Percentiles rank a stretch among this genome's conserved stretches.
These are phyloP conservation scores for Eucalyptus grandis DNA, from an alignment of 345 rosid species.

Conservation along the genomic window DNA sequence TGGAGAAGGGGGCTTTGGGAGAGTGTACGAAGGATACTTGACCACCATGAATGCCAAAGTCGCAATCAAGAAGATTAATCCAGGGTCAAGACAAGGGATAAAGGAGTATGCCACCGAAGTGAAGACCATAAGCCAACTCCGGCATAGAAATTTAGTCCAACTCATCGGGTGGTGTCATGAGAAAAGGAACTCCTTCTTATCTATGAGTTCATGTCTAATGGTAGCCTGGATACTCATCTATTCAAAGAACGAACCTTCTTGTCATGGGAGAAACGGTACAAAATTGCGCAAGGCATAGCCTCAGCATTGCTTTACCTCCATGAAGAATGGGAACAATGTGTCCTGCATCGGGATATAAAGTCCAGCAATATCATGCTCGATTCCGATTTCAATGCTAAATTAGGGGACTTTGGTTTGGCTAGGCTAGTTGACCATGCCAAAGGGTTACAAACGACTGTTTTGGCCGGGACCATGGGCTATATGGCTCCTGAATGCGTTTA, in stretches of 20 bases:
- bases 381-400: neutral
- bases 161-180: neutral
- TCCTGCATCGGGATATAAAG: neutral
- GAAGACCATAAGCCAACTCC: neutral
- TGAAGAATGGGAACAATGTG: neutral
- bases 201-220: neutral
- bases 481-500: neutral
- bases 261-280: neutral
- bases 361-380: neutral
- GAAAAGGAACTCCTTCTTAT: neutral
- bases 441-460: neutral
- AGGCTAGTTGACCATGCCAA: neutral
- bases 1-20: neutral
- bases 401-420: neutral
- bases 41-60: neutral
- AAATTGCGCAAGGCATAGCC: neutral
- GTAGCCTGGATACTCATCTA: neutral
- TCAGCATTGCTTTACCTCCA: neutral
- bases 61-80: neutral
- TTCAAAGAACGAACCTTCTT: neutral
- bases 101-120: neutral
- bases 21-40: neutral
- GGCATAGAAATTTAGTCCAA: neutral
- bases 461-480: neutral
- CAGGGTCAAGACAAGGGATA: neutral